A percentile compares a stretch with the other conserved stretches of the same genome.
phyloP scores from a whole-genome alignment of 495 filamentous ascomycete species.

The Chaetomium fimeti region DNA sequence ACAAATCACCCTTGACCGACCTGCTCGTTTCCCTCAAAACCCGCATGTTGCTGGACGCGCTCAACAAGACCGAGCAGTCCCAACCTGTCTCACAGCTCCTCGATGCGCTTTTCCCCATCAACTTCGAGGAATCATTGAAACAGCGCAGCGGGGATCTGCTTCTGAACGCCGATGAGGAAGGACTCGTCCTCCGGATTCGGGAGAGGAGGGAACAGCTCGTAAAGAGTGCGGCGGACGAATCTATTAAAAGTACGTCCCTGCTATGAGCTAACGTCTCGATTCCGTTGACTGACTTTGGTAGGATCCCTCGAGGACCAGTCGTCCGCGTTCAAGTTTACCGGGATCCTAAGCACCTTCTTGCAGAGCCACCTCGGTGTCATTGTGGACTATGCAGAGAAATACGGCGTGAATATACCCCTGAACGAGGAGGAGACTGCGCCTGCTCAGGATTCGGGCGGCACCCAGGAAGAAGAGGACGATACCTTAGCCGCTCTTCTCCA shows the following conservation, averaged over 20 bases:
- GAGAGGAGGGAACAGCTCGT: slow-evolving; percentile 67
- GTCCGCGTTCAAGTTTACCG: slow-evolving; percentile 75
- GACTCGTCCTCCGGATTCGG: slow-evolving; percentile 63
- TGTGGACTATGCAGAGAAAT: slow-evolving; percentile 49
- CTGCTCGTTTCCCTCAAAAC: slow-evolving; percentile 84
- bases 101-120: slow-evolving; percentile 69
- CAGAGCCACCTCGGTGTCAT: slow-evolving; percentile 70
- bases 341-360: slow-evolving; percentile 69
- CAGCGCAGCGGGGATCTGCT: slow-evolving; percentile 63
- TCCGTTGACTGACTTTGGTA: slow-evolving; percentile 34
- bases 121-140: slow-evolving; percentile 63
- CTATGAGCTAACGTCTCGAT: neutral
- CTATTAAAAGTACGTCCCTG: slow-evolving; percentile 43
- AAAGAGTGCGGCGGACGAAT: slow-evolving; percentile 57
- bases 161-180: slow-evolving; percentile 68
- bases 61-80: slow-evolving; percentile 55
- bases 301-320: slow-evolving; percentile 70
- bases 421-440: slow-evolving; percentile 34
- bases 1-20: slow-evolving; percentile 59
- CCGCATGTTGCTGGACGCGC: slow-evolving; percentile 74
- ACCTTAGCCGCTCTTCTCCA: slow-evolving; percentile 35
- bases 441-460: slow-evolving; percentile 19
- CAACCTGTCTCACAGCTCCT: slow-evolving; percentile 63
- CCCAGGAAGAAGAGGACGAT: slow-evolving; percentile 33
- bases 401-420: slow-evolving; percentile 40